Evolutionary conservation across 345 rosid species (phyloP), one percentile per base, ranked within the genome.

Genomic region (Hypericum perforatum): DNA sequence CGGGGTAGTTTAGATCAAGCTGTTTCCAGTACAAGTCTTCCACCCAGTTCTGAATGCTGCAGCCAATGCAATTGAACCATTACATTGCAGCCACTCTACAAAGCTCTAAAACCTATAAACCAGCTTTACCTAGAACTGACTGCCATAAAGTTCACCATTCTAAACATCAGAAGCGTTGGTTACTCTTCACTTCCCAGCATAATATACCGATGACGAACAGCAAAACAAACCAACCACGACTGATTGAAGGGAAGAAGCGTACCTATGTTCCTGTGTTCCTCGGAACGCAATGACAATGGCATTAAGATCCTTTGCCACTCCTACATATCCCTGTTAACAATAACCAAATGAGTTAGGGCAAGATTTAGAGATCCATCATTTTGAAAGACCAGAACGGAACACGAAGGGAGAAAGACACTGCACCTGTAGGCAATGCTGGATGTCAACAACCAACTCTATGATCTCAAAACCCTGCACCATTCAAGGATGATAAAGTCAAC

Each of bases 11-110:
- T 43, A 91, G 61, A 80, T 91, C 98, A 12, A 87, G 96, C 74
- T 91, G 92, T 71, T 91, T 76, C 96, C 95, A 87, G 63, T 71
- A 87, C 44, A 91, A 76, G 69, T 91, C 98, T 68, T 79, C 81
- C 55, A 87, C 57, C 96, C 98, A 91, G 50, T 91, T 91, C 76
- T 87, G 96, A 57, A 91, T 72, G 87, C 95, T 85, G 85, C 49
- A 65, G 49, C 60, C 40, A 22, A 58, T 22, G 32, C 32, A 22
- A 22, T 22, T 22, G 32, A 22, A 22, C 32, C 32, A 22, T 22
- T 22, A 22, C 32, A 22, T 1, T 4, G 32, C 32, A 22, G 32
- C 32, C 32, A 22, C 32, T 22, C 4, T 22, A 22, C 32, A 22
- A 22, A 22, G 32, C 32, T 22, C 32, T 22, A 22, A n/a, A 22